Percentiles rank a stretch among this genome's conserved stretches.
These are phyloP conservation scores for Ophiostoma triangulosporum DNA, from an alignment of 2,329 filamentous ascomycete species.

Conservation along the genomic window DNA sequence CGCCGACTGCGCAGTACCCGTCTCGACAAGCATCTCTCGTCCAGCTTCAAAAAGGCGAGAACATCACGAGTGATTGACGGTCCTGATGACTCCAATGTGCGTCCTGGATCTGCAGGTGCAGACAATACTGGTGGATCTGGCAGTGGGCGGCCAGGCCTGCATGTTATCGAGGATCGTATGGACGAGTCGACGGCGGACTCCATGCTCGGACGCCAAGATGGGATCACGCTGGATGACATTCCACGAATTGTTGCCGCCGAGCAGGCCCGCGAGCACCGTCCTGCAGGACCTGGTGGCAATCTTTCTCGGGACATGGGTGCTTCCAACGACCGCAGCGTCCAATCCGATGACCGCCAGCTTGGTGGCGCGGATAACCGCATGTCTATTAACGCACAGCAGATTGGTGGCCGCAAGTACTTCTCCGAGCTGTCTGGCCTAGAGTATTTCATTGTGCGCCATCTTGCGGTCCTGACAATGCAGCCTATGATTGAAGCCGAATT, in stretches of 20 bases:
- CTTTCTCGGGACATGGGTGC: not conserved
- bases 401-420: constrained; percentile 66
- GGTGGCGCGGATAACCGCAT: not conserved
- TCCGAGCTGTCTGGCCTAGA: constrained; percentile 90
- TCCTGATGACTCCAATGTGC: constrained; percentile 52
- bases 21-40: constrained; percentile 86
- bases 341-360: constrained; percentile 36
- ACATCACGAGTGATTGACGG: constrained; percentile 89
- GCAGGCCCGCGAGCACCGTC: constrained; percentile 80
- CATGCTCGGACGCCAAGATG: constrained; percentile 82
- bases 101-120: constrained; percentile 60
- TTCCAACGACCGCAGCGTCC: constrained; percentile 34
- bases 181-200: constrained; percentile 61
- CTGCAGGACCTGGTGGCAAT: constrained; percentile 38
- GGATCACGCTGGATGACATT: constrained; percentile 89
- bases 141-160: constrained; percentile 45
- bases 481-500: constrained; percentile 83
- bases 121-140: constrained; percentile 36
- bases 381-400: not conserved
- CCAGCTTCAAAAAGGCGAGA: constrained; percentile 78
- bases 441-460: constrained; percentile 92
- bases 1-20: constrained; percentile 81
- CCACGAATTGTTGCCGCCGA: constrained; percentile 90
- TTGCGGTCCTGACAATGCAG: constrained; percentile 90
- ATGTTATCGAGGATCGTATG: constrained; percentile 68